phyloP scores from a whole-genome alignment of 2,329 filamentous ascomycete genomes.

The Colletotrichum simmondsii region DNA sequence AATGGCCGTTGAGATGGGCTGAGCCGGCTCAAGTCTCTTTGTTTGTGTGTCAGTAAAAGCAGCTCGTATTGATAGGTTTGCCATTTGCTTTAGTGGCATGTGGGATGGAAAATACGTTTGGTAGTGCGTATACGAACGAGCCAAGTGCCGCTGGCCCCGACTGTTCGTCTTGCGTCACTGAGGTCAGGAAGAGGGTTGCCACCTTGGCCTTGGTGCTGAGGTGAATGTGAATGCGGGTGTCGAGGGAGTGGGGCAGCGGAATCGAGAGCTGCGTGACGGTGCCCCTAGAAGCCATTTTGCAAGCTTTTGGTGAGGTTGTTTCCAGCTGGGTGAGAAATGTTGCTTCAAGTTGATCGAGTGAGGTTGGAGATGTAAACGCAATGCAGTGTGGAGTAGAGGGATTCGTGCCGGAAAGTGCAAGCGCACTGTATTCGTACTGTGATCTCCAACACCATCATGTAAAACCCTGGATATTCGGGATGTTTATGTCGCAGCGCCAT shows the following conservation, averaged over 20 bases:
- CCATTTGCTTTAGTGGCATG: not conserved
- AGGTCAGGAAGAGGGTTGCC: conserved; percentile 71
- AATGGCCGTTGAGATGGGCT: conserved; percentile 82
- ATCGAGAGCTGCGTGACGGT: conserved; percentile 62
- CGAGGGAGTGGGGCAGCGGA: conserved; percentile 68
- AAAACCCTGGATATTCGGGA: not conserved
- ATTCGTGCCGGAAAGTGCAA: not conserved
- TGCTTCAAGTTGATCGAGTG: not conserved
- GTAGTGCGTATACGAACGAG: conserved; percentile 93
- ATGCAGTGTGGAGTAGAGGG: not conserved
- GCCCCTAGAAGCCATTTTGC: conserved; percentile 37
- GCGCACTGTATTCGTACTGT: conserved; percentile 5
- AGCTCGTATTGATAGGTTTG: not conserved
- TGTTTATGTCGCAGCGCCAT: not conserved
- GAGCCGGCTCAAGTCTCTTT: conserved; percentile 64
- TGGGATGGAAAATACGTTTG: conserved; percentile 71
- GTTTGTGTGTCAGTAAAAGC: not conserved
- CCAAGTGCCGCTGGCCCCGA: conserved; percentile 71
- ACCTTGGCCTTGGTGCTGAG: conserved; percentile 68
- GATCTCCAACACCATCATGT: not conserved
- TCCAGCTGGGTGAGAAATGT: not conserved
- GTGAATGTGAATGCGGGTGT: conserved; percentile 70
- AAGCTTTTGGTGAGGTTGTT: not conserved
- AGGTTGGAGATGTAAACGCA: conserved; percentile 20
- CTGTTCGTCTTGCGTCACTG: conserved; percentile 63